Evolutionary conservation across 352 stramenopile genomes (phyloP), one percentile per base, ranked within the genome.

Genomic region (Pythium brassicae): DNA sequence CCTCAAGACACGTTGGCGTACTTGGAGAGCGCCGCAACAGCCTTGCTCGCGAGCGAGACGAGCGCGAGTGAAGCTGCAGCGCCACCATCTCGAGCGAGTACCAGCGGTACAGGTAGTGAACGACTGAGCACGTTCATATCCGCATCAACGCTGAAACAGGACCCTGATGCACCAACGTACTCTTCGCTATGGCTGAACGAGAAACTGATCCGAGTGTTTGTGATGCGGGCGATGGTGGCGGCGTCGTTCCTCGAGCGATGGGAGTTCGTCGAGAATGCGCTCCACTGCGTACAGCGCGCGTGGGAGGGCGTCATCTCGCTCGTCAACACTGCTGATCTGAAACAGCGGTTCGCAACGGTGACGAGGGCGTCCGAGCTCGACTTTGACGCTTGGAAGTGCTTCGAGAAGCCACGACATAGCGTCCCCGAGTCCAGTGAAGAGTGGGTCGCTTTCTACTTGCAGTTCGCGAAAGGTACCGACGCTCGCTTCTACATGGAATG

Each of bases 301-400:
- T 92, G 83, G 83, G 55, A 76, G n/a, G 55, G 67, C 14, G 76
- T 91, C 14, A 5, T 87, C 6, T 29, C 71, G 0, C 53, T 80
- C 4, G 59, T 37, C 4, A 85, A 87, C 35, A 66, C 83, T n/a
- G 25, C 61, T 2, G 74, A 81, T 22, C 65, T 77, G 2, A 65
- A 72, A 50, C 61, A 62, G 11, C 46, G 48, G 2, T 91, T 76
- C 63, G 58, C 54, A 19, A 53, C 65, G 35, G 66, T 63, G 9
- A 27, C 64, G 3, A 61, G 46, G 17, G 49, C 52, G 57, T 25
- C 55, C 6, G 48, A 53, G 17, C 45, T 74, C 9, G 73, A 85
- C 14, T 89, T 77, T 57, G 72, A 89, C 9, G 62, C 72, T 9
- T 94, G 83, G 83, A 86, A 76, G 57, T 12, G 71, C 72, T 39